These are phyloP conservation scores for Phytophthora sp. DNA, from an alignment of 352 stramenopile genomes.

Conservation along the genomic window DNA sequence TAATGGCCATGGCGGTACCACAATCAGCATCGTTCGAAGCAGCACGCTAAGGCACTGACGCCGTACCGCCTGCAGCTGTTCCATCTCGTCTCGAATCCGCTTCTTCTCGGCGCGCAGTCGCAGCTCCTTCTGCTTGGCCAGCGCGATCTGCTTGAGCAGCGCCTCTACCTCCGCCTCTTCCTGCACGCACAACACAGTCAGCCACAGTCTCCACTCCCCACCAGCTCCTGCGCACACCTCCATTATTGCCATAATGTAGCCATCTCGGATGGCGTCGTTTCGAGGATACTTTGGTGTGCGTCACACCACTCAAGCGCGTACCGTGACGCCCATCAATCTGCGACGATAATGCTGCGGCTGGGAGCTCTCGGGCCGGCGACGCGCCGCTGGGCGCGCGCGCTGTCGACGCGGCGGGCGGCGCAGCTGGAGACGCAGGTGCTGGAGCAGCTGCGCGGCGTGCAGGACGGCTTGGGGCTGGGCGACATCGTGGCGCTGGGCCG, in stretches of 20 bases:
- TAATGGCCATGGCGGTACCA: no score
- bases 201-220: not conserved
- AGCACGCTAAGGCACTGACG: not conserved
- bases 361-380: conserved; percentile 15
- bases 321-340: not conserved
- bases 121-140: conserved; percentile 68
- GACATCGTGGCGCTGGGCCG: conserved; percentile 79
- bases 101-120: conserved; percentile 72
- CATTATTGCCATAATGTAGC: conserved; percentile 20
- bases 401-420: conserved; percentile 71
- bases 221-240: not conserved
- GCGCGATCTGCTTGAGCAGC: conserved; percentile 59
- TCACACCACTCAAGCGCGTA: not conserved
- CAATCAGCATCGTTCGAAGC: no score
- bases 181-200: conserved; percentile 4
- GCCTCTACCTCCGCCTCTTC: conserved; percentile 59
- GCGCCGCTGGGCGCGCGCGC: conserved; percentile 35
- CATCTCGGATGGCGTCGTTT: conserved; percentile 14
- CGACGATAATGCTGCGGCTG: conserved; percentile 33
- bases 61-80: conserved; percentile 48
- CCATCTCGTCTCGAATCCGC: conserved; percentile 60
- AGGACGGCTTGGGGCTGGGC: conserved; percentile 73
- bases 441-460: conserved; percentile 68
- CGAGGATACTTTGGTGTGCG: not conserved
- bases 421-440: conserved; percentile 82